Percentiles rank a stretch among this genome's conserved stretches.
These are phyloP conservation scores for Silene vulgaris DNA, from an alignment of 179 eudicot species.

Conservation along the genomic window DNA sequence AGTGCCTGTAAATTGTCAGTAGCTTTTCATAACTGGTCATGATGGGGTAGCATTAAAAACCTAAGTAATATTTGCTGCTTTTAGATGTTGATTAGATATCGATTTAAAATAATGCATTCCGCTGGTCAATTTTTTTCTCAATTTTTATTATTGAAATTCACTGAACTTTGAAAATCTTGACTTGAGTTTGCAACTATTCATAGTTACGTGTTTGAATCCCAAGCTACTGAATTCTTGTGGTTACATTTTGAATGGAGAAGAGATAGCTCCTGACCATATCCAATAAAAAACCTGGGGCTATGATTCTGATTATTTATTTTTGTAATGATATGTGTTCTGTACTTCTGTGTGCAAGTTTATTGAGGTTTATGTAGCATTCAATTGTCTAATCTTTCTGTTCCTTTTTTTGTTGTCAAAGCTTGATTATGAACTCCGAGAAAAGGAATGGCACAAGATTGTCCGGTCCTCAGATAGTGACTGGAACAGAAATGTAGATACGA, in stretches of 20 bases:
- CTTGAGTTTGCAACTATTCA: background rate
- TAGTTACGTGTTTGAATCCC: background rate
- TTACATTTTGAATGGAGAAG: background rate
- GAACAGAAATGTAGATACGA: conserved; percentile 62
- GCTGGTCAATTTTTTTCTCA: background rate
- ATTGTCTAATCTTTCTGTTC: background rate
- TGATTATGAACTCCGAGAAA: conserved; percentile 58
- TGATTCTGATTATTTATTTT: background rate
- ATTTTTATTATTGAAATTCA: background rate
- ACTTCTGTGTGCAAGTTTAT: conserved; percentile 3
- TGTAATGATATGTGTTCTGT: background rate
- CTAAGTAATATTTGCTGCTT: no score
- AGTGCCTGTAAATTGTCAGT: no score
- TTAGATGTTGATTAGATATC: conserved; percentile 6
- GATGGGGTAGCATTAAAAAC: no score
- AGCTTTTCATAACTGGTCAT: no score
- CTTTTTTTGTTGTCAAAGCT: conserved; percentile 38
- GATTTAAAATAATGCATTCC: background rate
- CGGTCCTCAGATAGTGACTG: conserved; percentile 62
- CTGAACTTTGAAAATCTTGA: background rate
- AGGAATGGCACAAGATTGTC: conserved; percentile 51
- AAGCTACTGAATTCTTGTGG: background rate
- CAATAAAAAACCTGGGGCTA: background rate
- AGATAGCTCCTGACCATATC: background rate
- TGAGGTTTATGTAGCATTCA: background rate